A percentile compares a stretch with the other conserved stretches of the same genome.
Conservation (phyloP, 179 eudicot genomes). For the Patellifolia procumbens region DNA sequence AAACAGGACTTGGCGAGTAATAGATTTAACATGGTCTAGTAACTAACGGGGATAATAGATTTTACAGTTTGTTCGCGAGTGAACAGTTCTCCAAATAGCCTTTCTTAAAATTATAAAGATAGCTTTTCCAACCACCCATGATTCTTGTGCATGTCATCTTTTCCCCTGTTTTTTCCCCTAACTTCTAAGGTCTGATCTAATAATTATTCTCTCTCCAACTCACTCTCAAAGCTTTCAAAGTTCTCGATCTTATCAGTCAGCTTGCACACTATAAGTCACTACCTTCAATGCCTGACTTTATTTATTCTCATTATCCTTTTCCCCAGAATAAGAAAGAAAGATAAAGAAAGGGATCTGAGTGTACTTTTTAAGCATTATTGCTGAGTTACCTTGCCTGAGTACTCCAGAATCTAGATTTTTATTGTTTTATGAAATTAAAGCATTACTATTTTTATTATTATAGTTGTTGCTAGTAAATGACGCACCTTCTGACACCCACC, state of each 20-base stretch:
- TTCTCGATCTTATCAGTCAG: constrained; percentile 31
- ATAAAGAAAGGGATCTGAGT: neutral
- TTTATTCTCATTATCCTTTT: constrained; percentile 25
- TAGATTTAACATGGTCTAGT: too few species aligned
- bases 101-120: constrained; percentile 10
- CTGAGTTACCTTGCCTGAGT: neutral
- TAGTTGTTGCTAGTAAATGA: constrained; percentile 24
- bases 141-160: constrained; percentile 25
- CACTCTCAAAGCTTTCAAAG: constrained; percentile 26
- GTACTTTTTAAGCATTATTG: constrained; percentile 15
- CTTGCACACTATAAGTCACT: constrained; percentile 20
- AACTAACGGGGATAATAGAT: neutral
- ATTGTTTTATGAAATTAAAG: constrained; percentile 19
- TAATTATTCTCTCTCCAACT: constrained; percentile 21
- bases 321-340: constrained; percentile 7
- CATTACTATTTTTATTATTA: neutral
- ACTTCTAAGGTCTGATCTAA: constrained; percentile 12
- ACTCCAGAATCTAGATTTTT: neutral
- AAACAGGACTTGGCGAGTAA: too few species aligned
- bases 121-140: constrained; percentile 19
- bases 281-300: constrained; percentile 23
- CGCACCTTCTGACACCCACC: constrained; percentile 43
- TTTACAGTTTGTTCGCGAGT: neutral
- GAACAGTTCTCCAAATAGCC: too few species aligned
- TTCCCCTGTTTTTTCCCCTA: neutral